Base-by-base conservation (phyloP, 2,329 filamentous ascomycete species). In the Penicillium sp. region DNA sequence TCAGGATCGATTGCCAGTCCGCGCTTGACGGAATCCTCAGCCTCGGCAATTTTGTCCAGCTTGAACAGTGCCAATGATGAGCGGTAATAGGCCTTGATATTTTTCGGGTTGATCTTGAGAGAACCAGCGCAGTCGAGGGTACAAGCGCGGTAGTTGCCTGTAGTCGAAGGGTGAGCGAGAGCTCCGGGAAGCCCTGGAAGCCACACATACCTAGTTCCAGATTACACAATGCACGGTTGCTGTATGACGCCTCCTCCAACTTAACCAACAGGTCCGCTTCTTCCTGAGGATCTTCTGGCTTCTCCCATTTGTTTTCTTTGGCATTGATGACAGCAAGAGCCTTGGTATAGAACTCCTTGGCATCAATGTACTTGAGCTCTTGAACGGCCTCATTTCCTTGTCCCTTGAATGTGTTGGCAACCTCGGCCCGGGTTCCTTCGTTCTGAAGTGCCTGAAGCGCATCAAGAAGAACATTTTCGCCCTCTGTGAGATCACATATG, bases 81-180 rank as follows among this genome's bases (percentile, higher is more conserved):
- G 59, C 94, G 89, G 75, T 95, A 99, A 76, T 87, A 91, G 1
- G 94, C 93, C 77, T 99, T 99, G 67, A 95, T 73, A 72, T 96
- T 97, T 47, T 72, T 73, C 3, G 87, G 83, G 74, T 97, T 95
- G 55, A 97, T 79, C 38, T 86, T 84, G 56, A 99, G 81, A 1
- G 90, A 88, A 7, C 85, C 81, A 2, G 88, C 89, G 73, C 92
- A 94, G 79, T 97, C 94, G 45, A 88, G 82, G 67, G 88, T 95
- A 75, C 89, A 92, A 59, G 86, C 88, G 60, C 93, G 87, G 76
- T 92, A 94, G 78, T 99, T 99, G 71, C 85, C 85, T 87, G 64
- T 38, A 11, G 11, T 21, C 9, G 22, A 9, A 42, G 46, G 22
- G 38, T 43, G 44, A 49, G 50, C 14, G 43, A 18, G 32, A 18